Conservation (phyloP, 345 rosid species). For the Turritis glabra region DNA sequence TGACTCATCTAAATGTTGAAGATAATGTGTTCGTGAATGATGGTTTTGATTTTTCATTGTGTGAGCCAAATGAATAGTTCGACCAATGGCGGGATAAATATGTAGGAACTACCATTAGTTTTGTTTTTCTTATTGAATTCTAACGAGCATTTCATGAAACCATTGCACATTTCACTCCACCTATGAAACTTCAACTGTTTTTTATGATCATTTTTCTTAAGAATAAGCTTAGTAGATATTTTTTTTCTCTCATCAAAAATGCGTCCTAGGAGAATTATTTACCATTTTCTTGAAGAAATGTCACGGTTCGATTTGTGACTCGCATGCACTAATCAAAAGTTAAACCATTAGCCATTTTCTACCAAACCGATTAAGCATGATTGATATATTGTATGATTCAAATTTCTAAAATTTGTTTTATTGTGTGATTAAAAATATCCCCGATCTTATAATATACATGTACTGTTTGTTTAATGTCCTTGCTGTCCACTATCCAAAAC, state of each 20-base stretch:
- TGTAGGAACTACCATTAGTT: background rate
- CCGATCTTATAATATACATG: background rate
- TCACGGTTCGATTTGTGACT: background rate
- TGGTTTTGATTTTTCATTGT: too few species aligned
- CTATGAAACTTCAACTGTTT: background rate
- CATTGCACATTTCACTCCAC: background rate
- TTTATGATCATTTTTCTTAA: background rate
- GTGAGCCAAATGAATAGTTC: too few species aligned
- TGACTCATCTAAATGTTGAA: too few species aligned
- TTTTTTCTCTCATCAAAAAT: background rate
- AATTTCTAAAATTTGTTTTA: background rate
- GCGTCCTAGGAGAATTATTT: background rate
- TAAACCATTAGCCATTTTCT: background rate
- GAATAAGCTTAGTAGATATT: background rate
- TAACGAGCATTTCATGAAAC: background rate
- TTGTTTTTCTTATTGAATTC: background rate
- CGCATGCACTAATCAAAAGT: too few species aligned
- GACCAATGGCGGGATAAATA: too few species aligned
- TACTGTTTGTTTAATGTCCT: slow-evolving; percentile 3
- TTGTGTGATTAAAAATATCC: background rate
- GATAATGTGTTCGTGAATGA: too few species aligned
- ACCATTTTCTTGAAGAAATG: background rate
- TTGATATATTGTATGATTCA: background rate
- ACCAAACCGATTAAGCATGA: too few species aligned
- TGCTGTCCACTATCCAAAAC: slow-evolving; percentile 18